Conservation (phyloP, 129 eudicot genomes). For the Helichrysum umbraculigerum region DNA sequence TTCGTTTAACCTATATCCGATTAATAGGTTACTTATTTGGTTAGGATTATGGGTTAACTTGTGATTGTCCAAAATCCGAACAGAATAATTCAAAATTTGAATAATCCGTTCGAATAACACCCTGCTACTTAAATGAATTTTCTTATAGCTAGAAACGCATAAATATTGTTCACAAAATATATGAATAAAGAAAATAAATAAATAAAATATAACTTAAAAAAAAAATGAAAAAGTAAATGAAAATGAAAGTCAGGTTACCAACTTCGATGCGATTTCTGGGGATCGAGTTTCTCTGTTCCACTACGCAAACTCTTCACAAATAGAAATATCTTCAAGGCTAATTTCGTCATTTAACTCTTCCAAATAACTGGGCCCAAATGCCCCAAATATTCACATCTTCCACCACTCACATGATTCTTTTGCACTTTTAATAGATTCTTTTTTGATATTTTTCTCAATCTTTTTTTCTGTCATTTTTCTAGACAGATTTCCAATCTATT, state of each 20-base stretch:
- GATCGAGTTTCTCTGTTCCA: constrained; percentile 29
- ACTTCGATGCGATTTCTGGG: constrained; percentile 35
- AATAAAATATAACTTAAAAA: no score
- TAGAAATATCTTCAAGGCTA: constrained; percentile 27
- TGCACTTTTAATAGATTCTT: constrained; percentile 43
- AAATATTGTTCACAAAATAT: no score
- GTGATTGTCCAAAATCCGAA: no score
- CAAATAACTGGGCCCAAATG: constrained; percentile 22
- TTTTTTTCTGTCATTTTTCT: not conserved
- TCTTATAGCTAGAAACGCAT: no score
- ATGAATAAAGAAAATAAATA: no score
- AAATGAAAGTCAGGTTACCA: constrained; percentile 23
- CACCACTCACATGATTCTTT: constrained; percentile 36
- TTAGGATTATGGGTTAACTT: no score
- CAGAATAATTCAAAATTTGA: no score
- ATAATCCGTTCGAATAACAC: no score
- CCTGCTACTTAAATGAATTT: no score
- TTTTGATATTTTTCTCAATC: not conserved
- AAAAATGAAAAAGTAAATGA: no score
- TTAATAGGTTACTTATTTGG: no score
- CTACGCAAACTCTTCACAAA: constrained; percentile 34
- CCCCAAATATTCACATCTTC: constrained; percentile 11
- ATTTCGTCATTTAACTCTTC: constrained; percentile 14
- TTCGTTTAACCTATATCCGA: no score
- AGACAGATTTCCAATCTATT: not conserved